Conservation (phyloP, 2,329 filamentous ascomycete species). For the Cyphellophora attinorum region DNA sequence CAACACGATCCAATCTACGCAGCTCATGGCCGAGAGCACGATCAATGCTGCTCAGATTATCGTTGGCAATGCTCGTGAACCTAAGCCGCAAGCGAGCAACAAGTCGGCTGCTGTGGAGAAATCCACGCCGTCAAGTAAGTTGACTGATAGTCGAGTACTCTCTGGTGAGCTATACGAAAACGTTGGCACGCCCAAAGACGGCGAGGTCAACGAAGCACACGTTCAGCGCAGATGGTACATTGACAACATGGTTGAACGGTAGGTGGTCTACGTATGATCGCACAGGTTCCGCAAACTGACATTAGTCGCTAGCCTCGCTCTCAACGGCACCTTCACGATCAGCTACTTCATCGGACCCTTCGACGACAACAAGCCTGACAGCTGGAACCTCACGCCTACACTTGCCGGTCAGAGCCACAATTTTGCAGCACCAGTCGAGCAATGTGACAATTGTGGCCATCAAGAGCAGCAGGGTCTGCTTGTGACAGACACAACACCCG, state of each 20-base stretch:
- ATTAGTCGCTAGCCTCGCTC: slow-evolving; percentile 33
- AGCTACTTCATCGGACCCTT: slow-evolving; percentile 57
- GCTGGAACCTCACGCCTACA: slow-evolving; percentile 44
- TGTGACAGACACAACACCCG: too few relatives aligned
- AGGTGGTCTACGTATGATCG: slow-evolving; percentile 57
- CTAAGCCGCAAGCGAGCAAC: too few relatives aligned
- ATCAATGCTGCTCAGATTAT: too few relatives aligned
- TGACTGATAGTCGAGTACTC: too few relatives aligned
- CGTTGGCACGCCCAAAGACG: too few relatives aligned
- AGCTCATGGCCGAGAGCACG: too few relatives aligned
- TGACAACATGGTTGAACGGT: slow-evolving; percentile 36
- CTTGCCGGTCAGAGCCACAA: slow-evolving; percentile 54
- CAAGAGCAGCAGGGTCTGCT: too few relatives aligned
- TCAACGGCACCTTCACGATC: slow-evolving; percentile 54
- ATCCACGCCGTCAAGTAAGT: too few relatives aligned
- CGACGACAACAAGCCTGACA: slow-evolving; percentile 29
- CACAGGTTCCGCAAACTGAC: slow-evolving; percentile 12
- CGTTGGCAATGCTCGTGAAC: too few relatives aligned
- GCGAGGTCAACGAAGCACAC: slow-evolving; percentile 12
- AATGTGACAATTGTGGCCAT: slow-evolving; percentile 7
- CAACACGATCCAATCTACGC: too few relatives aligned
- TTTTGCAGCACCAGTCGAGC: slow-evolving; percentile 24
- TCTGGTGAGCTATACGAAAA: too few relatives aligned
- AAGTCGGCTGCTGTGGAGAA: too few relatives aligned
- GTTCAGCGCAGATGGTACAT: slow-evolving; percentile 10